A percentile compares a stretch with the other conserved stretches of the same genome.
Evolutionary conservation across 2,329 filamentous ascomycete species (phyloP).

Genomic region (Penicillium palitans): DNA sequence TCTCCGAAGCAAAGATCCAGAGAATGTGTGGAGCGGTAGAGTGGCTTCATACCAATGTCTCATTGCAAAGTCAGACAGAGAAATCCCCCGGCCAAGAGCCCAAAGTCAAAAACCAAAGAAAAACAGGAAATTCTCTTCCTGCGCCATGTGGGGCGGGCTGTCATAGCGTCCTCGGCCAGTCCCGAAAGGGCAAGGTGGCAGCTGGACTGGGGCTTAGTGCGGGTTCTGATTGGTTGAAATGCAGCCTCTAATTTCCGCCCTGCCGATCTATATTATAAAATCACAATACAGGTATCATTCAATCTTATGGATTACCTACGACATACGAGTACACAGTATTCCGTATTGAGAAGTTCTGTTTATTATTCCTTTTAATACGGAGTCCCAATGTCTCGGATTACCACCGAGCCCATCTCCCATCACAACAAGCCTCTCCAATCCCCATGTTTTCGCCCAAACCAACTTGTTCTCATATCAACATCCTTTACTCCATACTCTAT

Average conservation of each 20-base stretch:
- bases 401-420: neutral
- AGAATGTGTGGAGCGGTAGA: neutral
- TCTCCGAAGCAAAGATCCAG: neutral
- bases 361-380: neutral
- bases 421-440: neutral
- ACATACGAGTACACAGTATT: neutral
- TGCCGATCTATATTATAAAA: constrained; percentile 21
- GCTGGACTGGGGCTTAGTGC: neutral
- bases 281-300: neutral
- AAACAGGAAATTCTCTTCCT: constrained; percentile 16
- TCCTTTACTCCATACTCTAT: neutral
- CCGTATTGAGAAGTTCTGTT: neutral
- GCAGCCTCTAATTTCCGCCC: constrained; percentile 22
- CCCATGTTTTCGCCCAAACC: neutral
- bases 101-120: neutral
- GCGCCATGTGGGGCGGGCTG: constrained; percentile 18
- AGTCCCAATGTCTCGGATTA: neutral
- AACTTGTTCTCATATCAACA: neutral
- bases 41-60: neutral
- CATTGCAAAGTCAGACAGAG: neutral
- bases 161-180: constrained; percentile 10
- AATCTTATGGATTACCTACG: neutral
- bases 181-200: constrained; percentile 15
- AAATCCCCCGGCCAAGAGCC: neutral
- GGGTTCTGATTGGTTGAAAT: neutral